Percentiles rank a stretch among this genome's conserved stretches.
These are phyloP conservation scores for Fusarium nelsonii DNA, from an alignment of 2,329 filamentous ascomycete species.

Conservation along the genomic window DNA sequence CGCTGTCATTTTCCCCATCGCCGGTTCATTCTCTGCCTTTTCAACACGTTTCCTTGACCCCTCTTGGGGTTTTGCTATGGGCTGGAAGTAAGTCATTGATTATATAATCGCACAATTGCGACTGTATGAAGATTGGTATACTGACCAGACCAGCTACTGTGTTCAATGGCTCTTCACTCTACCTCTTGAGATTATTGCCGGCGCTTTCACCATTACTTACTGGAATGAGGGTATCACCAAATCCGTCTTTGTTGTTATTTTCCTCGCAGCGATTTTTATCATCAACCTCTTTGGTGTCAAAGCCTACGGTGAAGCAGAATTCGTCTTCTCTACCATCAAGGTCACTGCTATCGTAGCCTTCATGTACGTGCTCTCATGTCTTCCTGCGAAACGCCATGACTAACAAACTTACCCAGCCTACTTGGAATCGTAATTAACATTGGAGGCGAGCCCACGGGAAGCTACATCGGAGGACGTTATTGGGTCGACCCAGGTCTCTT, in stretches of 20 bases:
- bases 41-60: slow-evolving; percentile 95
- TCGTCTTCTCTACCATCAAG: slow-evolving; percentile 88
- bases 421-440: slow-evolving; percentile 87
- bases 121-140: neutral
- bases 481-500: slow-evolving; percentile 87
- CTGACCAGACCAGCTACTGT: slow-evolving; percentile 71
- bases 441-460: slow-evolving; percentile 77
- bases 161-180: slow-evolving; percentile 88
- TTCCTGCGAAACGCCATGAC: fast-evolving
- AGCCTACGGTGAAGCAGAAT: slow-evolving; percentile 92
- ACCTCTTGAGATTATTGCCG: slow-evolving; percentile 88
- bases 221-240: slow-evolving; percentile 76
- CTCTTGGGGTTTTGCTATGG: slow-evolving; percentile 95
- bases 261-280: slow-evolving; percentile 77
- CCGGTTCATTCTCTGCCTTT: slow-evolving; percentile 92
- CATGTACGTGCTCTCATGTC: slow-evolving; percentile 69
- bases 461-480: slow-evolving; percentile 82
- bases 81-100: slow-evolving; percentile 78
- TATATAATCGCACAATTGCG: neutral
- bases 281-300: slow-evolving; percentile 93
- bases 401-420: slow-evolving; percentile 63
- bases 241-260: slow-evolving; percentile 85
- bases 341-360: slow-evolving; percentile 88
- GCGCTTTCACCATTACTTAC: slow-evolving; percentile 84
- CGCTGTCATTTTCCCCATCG: slow-evolving; percentile 89